phyloP scores from a whole-genome alignment of 192 early-diverging fungal genomes.

The Backusella tuberculispora region DNA sequence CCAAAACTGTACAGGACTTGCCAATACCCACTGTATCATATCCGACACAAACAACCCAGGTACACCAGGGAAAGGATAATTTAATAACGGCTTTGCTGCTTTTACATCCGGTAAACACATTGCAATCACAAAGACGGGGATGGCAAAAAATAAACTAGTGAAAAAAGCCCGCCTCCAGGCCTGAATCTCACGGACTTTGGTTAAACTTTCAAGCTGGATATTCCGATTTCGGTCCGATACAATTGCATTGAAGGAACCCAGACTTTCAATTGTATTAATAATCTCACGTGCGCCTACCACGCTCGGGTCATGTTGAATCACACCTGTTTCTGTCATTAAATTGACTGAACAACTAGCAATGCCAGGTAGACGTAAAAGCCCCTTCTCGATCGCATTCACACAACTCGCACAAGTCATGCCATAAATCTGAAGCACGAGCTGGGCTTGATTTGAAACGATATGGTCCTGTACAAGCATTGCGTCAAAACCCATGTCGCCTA shows the following conservation, averaged over 20 bases:
- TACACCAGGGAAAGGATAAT: conserved; percentile 45
- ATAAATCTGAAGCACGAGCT: conserved; percentile 54
- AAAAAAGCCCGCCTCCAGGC: conserved; percentile 76
- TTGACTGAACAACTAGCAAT: conserved; percentile 59
- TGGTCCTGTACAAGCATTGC: neutral
- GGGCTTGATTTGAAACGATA: neutral
- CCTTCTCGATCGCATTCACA: conserved; percentile 71
- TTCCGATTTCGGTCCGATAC: conserved; percentile 46
- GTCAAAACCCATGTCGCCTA: conserved; percentile 4
- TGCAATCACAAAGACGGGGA: conserved; percentile 80
- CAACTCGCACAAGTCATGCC: conserved; percentile 93
- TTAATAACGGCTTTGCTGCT: conserved; percentile 33
- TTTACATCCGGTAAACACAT: conserved; percentile 72
- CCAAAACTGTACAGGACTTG: conserved; percentile 91
- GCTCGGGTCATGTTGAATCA: conserved; percentile 69
- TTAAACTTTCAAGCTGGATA: conserved; percentile 86
- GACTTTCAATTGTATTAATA: conserved; percentile 75
- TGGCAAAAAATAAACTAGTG: conserved; percentile 68
- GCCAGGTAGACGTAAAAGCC: conserved; percentile 56
- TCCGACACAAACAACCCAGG: conserved; percentile 71
- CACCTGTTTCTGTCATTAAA: conserved; percentile 73
- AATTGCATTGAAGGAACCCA: conserved; percentile 59
- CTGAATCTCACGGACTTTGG: conserved; percentile 82
- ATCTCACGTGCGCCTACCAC: conserved; percentile 78
- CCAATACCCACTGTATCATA: conserved; percentile 69